Evolutionary conservation across 345 rosid genomes (phyloP).

Genomic region (Dimocarpus longan): DNA sequence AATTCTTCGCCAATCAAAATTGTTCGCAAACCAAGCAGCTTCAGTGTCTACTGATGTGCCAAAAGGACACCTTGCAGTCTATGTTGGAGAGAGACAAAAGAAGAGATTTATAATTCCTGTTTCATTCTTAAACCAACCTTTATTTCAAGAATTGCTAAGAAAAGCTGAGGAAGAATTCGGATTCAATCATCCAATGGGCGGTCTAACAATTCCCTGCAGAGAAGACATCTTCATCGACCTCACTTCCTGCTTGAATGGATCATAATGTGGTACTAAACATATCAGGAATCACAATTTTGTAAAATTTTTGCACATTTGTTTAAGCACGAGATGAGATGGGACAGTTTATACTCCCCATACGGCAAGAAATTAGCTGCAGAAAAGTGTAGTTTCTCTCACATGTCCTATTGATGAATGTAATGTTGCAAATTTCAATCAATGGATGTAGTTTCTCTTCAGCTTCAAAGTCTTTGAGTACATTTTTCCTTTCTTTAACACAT

Average conservation of each 20-base stretch:
- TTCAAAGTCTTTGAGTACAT: not conserved
- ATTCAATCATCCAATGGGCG: slow-evolving; percentile 51
- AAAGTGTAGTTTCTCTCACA: not conserved
- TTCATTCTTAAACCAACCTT: slow-evolving; percentile 49
- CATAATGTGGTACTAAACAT: not conserved
- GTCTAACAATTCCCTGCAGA: slow-evolving; percentile 48
- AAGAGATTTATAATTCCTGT: slow-evolving; percentile 36
- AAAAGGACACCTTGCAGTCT: slow-evolving; percentile 33
- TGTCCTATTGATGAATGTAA: not conserved
- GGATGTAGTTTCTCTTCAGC: not conserved
- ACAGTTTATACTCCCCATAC: not conserved
- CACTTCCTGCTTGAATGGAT: slow-evolving; percentile 27
- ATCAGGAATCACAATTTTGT: not conserved
- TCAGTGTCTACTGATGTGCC: slow-evolving; percentile 22
- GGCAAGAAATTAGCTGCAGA: not conserved
- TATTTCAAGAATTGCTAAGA: slow-evolving; percentile 41
- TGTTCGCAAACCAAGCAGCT: slow-evolving; percentile 14
- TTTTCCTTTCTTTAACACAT: not conserved
- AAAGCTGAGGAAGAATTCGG: slow-evolving; percentile 56
- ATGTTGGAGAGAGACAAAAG: slow-evolving; percentile 31
- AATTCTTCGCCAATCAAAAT: not conserved
- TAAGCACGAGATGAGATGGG: not conserved
- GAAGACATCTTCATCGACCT: slow-evolving; percentile 41
- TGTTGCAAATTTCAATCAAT: not conserved
- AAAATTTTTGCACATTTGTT: not conserved